Base-by-base conservation (phyloP, 1,284 basidiomycete genomes). In the Ceratobasidium sp. region DNA sequence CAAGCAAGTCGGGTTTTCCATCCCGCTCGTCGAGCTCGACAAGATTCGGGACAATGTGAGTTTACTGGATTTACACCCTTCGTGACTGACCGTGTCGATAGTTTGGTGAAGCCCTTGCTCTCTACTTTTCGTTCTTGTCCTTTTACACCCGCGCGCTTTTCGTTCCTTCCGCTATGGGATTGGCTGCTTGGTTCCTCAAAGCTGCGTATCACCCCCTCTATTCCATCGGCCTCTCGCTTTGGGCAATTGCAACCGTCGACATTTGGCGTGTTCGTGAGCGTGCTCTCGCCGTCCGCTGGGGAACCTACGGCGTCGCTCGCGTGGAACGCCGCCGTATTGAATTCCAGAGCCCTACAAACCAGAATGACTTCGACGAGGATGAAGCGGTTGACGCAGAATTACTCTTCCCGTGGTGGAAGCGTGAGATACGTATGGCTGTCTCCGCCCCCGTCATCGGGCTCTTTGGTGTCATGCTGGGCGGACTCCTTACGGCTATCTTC, bases 101-200 rank as follows among this genome's bases (percentile, higher is more conserved):
- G 90, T 96, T 96, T 82, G 95, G 96, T 17, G 95, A 95, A 81
- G 88, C 90, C 0, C 87, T 97, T 17, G 94, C 95, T n/a, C 88
- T 97, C 34, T 98, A 98, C 85, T 98, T 97, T 83, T 89, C 90
- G 71, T 98, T 97, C 85, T 87, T 98, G 11, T 89, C 91, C 2
- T 89, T 90, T 76, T 98, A 98, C 85, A 93, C 95, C 0, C 88
- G 89, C 51, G 90, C 91, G 40, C 88, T 97, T 46, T 81, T 91
- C 19, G 89, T 94, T 76, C 92, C 93, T 3, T 88, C 93, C 2
- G 82, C 82, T 2, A 84, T 92, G 25, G 93, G 93, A 0, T 80
- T 90, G 34, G 66, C 86, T 15, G 89, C 88, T 81, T 92, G 89
- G 84, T 88, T 90, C 83, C 87, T 91, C 82, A 88, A 89, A 22